phyloP scores from a whole-genome alignment of 2,329 filamentous ascomycete genomes.

The Epicoccum sorghinum region DNA sequence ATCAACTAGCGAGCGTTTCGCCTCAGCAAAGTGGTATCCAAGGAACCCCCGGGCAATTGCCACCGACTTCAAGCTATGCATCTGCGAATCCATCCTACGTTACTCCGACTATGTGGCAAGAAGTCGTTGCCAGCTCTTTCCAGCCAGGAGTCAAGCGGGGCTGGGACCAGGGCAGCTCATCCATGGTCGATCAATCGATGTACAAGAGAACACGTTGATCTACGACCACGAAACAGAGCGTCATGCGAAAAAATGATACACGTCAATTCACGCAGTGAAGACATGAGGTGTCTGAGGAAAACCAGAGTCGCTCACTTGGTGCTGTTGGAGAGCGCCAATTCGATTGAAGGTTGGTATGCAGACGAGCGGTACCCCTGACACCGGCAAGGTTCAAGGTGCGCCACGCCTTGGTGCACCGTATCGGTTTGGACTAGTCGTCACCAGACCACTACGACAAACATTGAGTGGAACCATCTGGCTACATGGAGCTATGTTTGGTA shows the following conservation, averaged over 20 bases:
- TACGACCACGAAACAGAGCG: background rate
- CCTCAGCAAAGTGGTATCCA: slow-evolving; percentile 42
- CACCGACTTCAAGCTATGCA: slow-evolving; percentile 43
- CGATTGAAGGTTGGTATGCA: too few species aligned
- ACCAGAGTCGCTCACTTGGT: too few species aligned
- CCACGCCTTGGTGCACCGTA: too few species aligned
- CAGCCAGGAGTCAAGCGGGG: slow-evolving; percentile 52
- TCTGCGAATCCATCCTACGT: slow-evolving; percentile 46
- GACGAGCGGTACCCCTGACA: too few species aligned
- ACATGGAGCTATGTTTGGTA: background rate
- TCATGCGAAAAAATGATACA: too few species aligned
- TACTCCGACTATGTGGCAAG: slow-evolving; percentile 59
- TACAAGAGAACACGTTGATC: slow-evolving; percentile 46
- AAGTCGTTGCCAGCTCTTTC: slow-evolving; percentile 53
- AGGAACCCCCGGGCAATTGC: slow-evolving; percentile 37
- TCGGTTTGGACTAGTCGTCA: background rate
- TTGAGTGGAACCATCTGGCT: background rate
- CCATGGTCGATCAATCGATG: slow-evolving; percentile 46
- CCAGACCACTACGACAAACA: background rate
- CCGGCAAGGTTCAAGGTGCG: too few species aligned
- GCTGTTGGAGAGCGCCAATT: too few species aligned
- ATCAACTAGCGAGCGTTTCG: slow-evolving; percentile 44
- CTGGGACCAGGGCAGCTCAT: slow-evolving; percentile 49
- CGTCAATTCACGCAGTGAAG: too few species aligned
- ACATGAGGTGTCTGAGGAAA: too few species aligned